Evolutionary conservation across 805 yeast species (phyloP).

Genomic region (Candida morakotiae): DNA sequence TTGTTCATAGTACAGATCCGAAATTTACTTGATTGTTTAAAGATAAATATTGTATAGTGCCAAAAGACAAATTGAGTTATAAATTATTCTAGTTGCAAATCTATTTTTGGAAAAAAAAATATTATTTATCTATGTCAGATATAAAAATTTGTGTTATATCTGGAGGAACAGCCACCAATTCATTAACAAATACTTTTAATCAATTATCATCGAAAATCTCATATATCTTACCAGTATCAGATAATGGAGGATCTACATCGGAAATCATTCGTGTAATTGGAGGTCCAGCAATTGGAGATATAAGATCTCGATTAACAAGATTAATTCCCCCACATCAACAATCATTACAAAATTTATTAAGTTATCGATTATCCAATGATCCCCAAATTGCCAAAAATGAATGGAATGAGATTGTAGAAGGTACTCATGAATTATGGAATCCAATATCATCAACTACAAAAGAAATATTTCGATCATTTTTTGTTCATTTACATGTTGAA

Average conservation of each 20-base stretch:
- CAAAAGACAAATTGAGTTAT: too few species aligned
- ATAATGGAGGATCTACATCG: constrained; percentile 93
- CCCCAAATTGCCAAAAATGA: constrained; percentile 54
- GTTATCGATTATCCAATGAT: constrained; percentile 48
- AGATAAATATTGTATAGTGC: too few species aligned
- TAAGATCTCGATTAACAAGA: constrained; percentile 75
- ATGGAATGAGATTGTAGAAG: constrained; percentile 80
- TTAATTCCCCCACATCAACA: constrained; percentile 54
- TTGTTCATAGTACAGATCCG: too few species aligned
- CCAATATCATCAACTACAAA: constrained; percentile 54
- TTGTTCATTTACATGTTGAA: constrained; percentile 77
- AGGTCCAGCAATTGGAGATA: constrained; percentile 94
- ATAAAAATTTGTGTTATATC: constrained; percentile 35
- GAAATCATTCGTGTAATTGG: constrained; percentile 83
- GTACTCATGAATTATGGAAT: constrained; percentile 68
- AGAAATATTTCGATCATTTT: constrained; percentile 72
- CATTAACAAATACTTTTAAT: constrained; percentile 41
- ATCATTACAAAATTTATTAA: constrained; percentile 30
- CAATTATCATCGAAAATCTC: constrained; percentile 28
- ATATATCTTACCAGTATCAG: constrained; percentile 79
- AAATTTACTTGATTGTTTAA: too few species aligned
- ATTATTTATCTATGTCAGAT: neutral
- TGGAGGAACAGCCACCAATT: constrained; percentile 88
- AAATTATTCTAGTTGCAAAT: too few species aligned
- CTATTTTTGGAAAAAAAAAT: neutral